These are phyloP conservation scores for Hansfordia pulvinata DNA, from an alignment of 2,329 filamentous ascomycete genomes.

Conservation along the genomic window DNA sequence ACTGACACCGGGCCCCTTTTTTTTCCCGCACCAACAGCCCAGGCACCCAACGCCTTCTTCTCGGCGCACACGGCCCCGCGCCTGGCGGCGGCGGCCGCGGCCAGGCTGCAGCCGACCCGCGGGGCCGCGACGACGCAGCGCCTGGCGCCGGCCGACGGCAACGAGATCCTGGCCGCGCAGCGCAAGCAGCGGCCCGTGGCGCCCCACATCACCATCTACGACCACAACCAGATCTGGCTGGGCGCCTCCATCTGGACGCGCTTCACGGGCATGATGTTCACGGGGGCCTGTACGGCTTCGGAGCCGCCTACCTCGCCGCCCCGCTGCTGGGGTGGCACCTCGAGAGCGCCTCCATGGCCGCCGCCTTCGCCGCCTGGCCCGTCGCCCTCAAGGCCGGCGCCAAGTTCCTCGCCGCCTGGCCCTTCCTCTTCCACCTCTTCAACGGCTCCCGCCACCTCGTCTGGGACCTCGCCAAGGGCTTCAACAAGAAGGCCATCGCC, in stretches of 20 bases:
- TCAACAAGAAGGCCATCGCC: slow-evolving; percentile 30
- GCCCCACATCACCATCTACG: slow-evolving; percentile 79
- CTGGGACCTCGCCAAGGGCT: slow-evolving; percentile 38
- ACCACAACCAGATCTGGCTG: slow-evolving; percentile 75
- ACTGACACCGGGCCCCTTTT: too few relatives aligned
- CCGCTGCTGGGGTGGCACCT: slow-evolving; percentile 56
- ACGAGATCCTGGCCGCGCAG: slow-evolving; percentile 64
- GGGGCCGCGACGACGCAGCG: slow-evolving; percentile 43
- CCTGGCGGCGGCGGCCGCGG: slow-evolving; percentile 26
- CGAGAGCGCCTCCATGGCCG: slow-evolving; percentile 44
- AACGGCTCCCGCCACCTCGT: slow-evolving; percentile 41
- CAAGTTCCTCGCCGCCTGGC: slow-evolving; percentile 44
- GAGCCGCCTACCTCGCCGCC: slow-evolving; percentile 65
- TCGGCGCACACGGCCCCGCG: slow-evolving; percentile 32
- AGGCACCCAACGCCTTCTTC: slow-evolving; percentile 31
- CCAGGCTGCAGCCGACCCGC: slow-evolving; percentile 29
- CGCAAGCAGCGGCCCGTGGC: slow-evolving; percentile 70
- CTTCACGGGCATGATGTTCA: slow-evolving; percentile 62
- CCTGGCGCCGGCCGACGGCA: slow-evolving; percentile 36
- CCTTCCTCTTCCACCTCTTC: slow-evolving; percentile 43
- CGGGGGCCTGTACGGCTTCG: slow-evolving; percentile 67
- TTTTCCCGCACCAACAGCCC: slow-evolving; percentile 19
- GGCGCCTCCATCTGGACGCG: slow-evolving; percentile 61
- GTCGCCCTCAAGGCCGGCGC: slow-evolving; percentile 41
- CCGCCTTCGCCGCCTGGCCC: slow-evolving; percentile 45